phyloP scores from a whole-genome alignment of 495 filamentous ascomycete species.

The Podospora fimiseda region DNA sequence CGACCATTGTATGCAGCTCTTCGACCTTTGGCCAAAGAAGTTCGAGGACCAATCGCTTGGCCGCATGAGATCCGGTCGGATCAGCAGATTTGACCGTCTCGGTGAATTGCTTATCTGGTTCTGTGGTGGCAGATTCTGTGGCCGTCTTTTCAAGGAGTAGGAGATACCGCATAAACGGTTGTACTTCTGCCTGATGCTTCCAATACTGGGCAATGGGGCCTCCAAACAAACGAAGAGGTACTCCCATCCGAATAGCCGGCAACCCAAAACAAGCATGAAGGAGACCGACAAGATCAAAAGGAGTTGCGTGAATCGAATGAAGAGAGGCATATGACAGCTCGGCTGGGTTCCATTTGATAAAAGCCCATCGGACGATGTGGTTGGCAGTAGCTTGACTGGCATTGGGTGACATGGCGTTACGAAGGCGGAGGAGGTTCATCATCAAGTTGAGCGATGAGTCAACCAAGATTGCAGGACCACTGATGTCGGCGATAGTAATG shows the following conservation, averaged over 20 bases:
- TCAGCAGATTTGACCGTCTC: conserved; percentile 21
- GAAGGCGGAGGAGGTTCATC: conserved; percentile 54
- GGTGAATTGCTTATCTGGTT: conserved; percentile 1
- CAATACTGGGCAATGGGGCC: conserved; percentile 32
- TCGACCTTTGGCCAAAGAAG: conserved; percentile 42
- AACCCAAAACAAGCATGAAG: conserved; percentile 39
- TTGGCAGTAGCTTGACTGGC: conserved; percentile 57
- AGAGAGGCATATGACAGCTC: conserved; percentile 35
- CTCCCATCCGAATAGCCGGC: conserved; percentile 18
- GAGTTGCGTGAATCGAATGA: conserved; percentile 34
- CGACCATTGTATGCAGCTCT: conserved; percentile 33
- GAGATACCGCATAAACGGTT: conserved; percentile 33
- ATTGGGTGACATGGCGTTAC: conserved; percentile 56
- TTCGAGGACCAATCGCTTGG: conserved; percentile 43
- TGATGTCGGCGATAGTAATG: conserved; percentile 67
- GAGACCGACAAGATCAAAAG: conserved; percentile 40
- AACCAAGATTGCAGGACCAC: conserved; percentile 70
- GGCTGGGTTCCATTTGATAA: conserved; percentile 66
- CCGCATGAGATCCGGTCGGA: conserved; percentile 33
- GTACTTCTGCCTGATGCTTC: conserved; percentile 20
- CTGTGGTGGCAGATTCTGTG: background rate
- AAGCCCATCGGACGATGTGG: conserved; percentile 71
- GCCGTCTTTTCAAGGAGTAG: conserved; percentile 28
- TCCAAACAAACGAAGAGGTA: conserved; percentile 29
- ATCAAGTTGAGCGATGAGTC: conserved; percentile 75